Percentiles rank a stretch among this genome's conserved stretches.
These are phyloP conservation scores for Botryotinia narcissicola DNA, from an alignment of 2,329 filamentous ascomycete genomes.

Conservation along the genomic window DNA sequence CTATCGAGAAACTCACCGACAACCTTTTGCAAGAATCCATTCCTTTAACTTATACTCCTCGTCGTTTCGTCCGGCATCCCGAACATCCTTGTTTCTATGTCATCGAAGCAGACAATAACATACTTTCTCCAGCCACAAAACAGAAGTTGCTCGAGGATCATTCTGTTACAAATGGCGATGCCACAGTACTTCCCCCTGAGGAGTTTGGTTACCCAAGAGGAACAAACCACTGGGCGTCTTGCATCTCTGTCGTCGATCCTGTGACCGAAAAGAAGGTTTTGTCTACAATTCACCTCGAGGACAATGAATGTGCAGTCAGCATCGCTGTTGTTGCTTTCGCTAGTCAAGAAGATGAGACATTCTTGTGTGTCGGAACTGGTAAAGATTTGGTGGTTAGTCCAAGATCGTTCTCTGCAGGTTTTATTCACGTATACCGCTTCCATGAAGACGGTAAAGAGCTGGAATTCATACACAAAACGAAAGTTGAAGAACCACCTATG, in stretches of 20 bases:
- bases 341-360: slow-evolving; percentile 83
- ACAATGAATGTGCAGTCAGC: slow-evolving; percentile 90
- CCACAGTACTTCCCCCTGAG: slow-evolving; percentile 66
- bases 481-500: slow-evolving; percentile 82
- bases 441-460: slow-evolving; percentile 82
- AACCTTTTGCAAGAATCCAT: slow-evolving; percentile 86
- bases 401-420: slow-evolving; percentile 72
- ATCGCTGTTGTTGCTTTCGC: slow-evolving; percentile 81
- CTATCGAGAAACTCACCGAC: slow-evolving; percentile 80
- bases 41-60: slow-evolving; percentile 84
- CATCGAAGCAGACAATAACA: slow-evolving; percentile 90
- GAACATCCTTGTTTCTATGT: slow-evolving; percentile 89
- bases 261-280: slow-evolving; percentile 69
- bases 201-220: slow-evolving; percentile 89
- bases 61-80: slow-evolving; percentile 82
- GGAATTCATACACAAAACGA: slow-evolving; percentile 95
- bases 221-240: slow-evolving; percentile 89
- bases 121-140: slow-evolving; percentile 75
- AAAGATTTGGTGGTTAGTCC: slow-evolving; percentile 84
- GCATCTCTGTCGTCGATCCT: slow-evolving; percentile 88
- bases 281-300: slow-evolving; percentile 75
- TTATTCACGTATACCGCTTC: slow-evolving; percentile 90
- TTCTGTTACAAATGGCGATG: slow-evolving; percentile 67
- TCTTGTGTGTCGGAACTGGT: slow-evolving; percentile 90
- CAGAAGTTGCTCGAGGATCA: slow-evolving; percentile 73